Evolutionary conservation across 2,329 filamentous ascomycete species (phyloP).

Genomic region (Simplicillium aogashimaense): DNA sequence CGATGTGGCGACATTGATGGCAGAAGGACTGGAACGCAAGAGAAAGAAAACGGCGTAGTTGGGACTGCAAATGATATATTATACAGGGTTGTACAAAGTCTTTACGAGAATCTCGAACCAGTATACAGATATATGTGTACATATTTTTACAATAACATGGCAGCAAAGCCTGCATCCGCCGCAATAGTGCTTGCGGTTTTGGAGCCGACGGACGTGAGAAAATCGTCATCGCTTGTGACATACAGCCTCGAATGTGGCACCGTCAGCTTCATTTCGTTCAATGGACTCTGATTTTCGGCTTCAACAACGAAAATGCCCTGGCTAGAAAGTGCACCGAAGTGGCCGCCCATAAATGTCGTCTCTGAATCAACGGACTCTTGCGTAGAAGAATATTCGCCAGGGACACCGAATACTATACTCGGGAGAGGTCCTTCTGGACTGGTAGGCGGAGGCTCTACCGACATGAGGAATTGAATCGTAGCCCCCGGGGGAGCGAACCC

Average conservation of each 20-base stretch:
- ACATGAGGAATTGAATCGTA: constrained; percentile 55
- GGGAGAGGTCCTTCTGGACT: constrained; percentile 8
- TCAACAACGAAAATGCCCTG: constrained; percentile 45
- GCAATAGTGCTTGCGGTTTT: constrained; percentile 5
- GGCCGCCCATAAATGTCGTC: constrained; percentile 20
- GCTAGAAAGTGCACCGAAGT: constrained; percentile 56
- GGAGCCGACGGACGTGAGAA: background rate
- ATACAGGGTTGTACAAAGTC: too few relatives aligned
- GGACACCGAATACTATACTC: constrained; percentile 22
- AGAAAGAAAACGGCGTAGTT: constrained; percentile 21
- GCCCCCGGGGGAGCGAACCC: constrained; percentile 55
- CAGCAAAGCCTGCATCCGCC: constrained; percentile 5
- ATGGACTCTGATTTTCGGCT: constrained; percentile 3
- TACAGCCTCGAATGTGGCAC: constrained; percentile 23
- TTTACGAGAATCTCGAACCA: background rate
- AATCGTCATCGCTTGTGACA: constrained; percentile 4
- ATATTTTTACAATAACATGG: background rate
- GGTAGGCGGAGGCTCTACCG: constrained; percentile 17
- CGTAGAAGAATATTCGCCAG: constrained; percentile 9
- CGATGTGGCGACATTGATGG: constrained; percentile 42
- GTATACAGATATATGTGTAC: background rate
- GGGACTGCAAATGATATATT: background rate
- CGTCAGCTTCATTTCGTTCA: constrained; percentile 21
- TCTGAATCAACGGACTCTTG: constrained; percentile 4
- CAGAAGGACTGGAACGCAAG: constrained; percentile 35